These are phyloP conservation scores for Piromyces finnis DNA, from an alignment of 192 early-diverging fungal genomes.

Conservation along the genomic window DNA sequence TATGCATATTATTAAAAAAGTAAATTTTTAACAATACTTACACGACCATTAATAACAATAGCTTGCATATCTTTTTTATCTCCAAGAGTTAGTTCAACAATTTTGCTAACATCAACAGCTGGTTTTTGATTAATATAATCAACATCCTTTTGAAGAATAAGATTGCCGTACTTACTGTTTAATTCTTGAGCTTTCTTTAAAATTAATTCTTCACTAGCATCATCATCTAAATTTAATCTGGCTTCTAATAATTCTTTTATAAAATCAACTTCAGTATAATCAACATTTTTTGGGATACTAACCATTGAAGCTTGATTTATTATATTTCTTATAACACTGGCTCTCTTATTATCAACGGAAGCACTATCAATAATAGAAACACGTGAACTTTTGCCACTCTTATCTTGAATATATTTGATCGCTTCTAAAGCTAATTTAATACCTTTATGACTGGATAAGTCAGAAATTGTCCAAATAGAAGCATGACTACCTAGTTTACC, in stretches of 20 bases:
- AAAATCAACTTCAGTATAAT: neutral
- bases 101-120: neutral
- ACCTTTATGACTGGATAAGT: neutral
- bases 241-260: neutral
- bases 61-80: neutral
- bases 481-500: neutral
- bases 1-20: neutral
- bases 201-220: neutral
- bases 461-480: neutral
- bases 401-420: neutral
- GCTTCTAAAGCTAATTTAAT: neutral
- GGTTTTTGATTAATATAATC: neutral
- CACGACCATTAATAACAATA: neutral
- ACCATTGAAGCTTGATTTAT: neutral
- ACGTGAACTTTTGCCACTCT: neutral
- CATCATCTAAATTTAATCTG: neutral
- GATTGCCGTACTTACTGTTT: neutral
- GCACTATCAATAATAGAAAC: neutral
- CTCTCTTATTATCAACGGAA: neutral
- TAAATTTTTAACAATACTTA: neutral
- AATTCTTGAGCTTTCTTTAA: neutral
- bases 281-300: neutral
- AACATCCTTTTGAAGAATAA: neutral
- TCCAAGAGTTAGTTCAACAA: neutral
- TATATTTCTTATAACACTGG: neutral